Base-by-base conservation (phyloP, 2,329 filamentous ascomycete species). In the Cyclaneusma minus region DNA sequence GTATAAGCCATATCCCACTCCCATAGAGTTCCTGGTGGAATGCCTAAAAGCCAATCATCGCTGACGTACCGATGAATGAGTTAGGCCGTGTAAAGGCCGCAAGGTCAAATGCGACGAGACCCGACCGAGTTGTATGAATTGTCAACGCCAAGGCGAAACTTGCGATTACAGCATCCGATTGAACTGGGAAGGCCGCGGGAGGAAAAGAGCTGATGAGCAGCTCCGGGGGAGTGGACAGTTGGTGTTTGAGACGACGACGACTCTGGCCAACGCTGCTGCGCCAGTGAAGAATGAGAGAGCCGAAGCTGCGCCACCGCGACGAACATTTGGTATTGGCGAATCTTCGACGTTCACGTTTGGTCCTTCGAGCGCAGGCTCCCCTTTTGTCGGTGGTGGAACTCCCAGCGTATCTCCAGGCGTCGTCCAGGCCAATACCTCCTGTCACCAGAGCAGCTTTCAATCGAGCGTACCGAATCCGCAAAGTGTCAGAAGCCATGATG, bases 21-120 rank as follows among this genome's bases (percentile, higher is more conserved):
- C 40, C 35, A 8, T 18, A 21, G 7, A n/a, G 27, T 22, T 26
- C 21, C 29, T 24, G 35, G 20, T 14, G 14, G 5, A 29, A 14
- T 25, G 19, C 13, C 27, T 9, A 16, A 16, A 14, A 28, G 19
- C 25, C 16, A 18, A 13, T 11, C 15, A 15, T 7, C 10, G 13
- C 19, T 18, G 25, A 26, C 29, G 30, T 34, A 30, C 18, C 32
- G 22, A 27, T 20, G 20, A 25, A 21, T 20, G 25, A 11, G 15
- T 7, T 34, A 82, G 77, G 75, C 77, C 76, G 8, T 85, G 80
- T 56, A 85, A 85, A 55, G 65, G 66, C 35, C 66, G 77, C 33
- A 87, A 80, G 49, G 68, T 80, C 35, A 85, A 85, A 58, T 87
- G 80, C 51, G 79, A 76, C 35, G 81, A 87, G 49, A 73, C 79